Conservation (phyloP, 169 alveolate genomes). For the Eimeria sp. region DNA sequence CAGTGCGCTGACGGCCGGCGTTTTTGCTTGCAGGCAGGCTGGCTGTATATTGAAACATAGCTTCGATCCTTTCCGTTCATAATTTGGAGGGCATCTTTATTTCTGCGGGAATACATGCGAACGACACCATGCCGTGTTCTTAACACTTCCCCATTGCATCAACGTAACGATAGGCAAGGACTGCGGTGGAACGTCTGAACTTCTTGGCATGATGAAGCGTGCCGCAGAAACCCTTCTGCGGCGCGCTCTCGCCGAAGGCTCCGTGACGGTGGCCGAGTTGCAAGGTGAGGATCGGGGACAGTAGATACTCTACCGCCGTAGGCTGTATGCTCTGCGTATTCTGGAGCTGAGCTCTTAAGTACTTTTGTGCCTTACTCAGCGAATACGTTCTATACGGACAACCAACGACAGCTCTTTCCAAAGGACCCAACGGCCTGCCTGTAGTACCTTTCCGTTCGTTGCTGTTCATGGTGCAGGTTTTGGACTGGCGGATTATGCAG, state of each 20-base stretch:
- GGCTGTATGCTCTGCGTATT: background rate
- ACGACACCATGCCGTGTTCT: background rate
- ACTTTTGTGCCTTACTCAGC: background rate
- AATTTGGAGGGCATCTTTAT: background rate
- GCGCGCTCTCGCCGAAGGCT: conserved; percentile 64
- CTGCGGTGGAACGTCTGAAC: background rate
- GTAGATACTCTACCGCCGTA: background rate
- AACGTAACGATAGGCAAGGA: background rate
- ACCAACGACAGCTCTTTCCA: background rate
- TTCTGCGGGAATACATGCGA: background rate
- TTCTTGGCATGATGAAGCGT: conserved; percentile 13
- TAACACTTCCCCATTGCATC: background rate
- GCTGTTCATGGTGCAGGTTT: conserved; percentile 19
- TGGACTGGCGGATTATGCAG: conserved; percentile 57
- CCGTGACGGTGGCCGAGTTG: conserved; percentile 30
- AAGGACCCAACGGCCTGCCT: background rate
- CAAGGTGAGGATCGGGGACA: conserved; percentile 15
- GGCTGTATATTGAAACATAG: background rate
- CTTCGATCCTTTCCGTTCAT: background rate
- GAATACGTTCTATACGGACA: background rate
- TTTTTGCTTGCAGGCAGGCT: background rate
- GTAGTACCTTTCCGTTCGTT: background rate
- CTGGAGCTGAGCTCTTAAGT: background rate
- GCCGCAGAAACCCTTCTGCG: conserved; percentile 49
- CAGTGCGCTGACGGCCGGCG: background rate